Base-by-base conservation (phyloP, 2,329 filamentous ascomycete species). In the Alternaria solani region DNA sequence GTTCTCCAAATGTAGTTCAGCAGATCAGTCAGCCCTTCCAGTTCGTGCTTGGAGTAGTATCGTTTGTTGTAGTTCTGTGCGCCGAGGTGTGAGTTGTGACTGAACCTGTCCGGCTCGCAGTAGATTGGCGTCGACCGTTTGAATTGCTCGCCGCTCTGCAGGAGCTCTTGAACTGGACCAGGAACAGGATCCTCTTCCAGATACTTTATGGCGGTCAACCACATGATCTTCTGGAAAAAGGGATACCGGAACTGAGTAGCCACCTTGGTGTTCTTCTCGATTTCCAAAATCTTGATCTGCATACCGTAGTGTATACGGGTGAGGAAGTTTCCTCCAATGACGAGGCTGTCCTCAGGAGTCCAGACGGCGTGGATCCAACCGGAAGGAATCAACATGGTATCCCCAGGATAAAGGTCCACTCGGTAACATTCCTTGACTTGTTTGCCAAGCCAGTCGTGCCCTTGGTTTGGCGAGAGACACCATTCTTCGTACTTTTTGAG, bases 291-390 rank as follows among this genome's bases (percentile, higher is more conserved):
- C 64, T 85, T 86, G 70, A 91, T 86, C 72, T 91, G 88, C 82
- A 89, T 89, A 57, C 84, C 84, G 71, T 88, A 89, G 59, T 89
- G 87, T 74, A 89, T 81, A 56, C 85, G 80, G 5, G 88, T 90
- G 44, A 91, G 79, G 68, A 90, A 91, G 69, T 91, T 91, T 52
- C 88, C 88, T n/a, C 88, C 88, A 62, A 91, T 89, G 28, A 91
- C 88, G 49, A 91, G 78, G 68, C 88, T 90, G 69, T 90, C 88
- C 67, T 88, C 85, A 0, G 88, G 88, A 9, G 88, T 91, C 87
- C 89, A 90, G 7, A 91, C 88, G 25, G 88, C 88, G 70, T 91
- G 88, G 53, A 91, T 91, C 88, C 88, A 91, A 20, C 88, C 88
- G 34, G 88, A 89, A 5, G 88, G 88, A 63, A 91, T 91, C 43